Evolutionary conservation across 129 eudicot species (phyloP).

Genomic region (Chrysanthemum seticuspe): DNA sequence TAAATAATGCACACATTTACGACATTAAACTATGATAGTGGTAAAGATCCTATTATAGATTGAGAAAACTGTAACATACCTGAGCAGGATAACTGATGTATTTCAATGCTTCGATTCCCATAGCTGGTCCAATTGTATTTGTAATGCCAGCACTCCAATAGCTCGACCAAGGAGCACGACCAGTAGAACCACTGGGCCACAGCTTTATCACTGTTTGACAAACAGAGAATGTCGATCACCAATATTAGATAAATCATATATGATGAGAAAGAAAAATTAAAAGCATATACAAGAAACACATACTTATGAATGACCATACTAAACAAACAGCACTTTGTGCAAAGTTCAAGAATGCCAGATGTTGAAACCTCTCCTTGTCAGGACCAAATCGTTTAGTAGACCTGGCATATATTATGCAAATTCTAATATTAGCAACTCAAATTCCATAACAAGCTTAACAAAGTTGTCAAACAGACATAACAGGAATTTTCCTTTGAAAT

Average conservation of each 20-base stretch:
- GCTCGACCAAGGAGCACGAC: slow-evolving; percentile 99
- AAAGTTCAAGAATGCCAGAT: slow-evolving; percentile 81
- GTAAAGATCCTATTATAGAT: slow-evolving; percentile 4
- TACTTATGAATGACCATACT: slow-evolving; percentile 92
- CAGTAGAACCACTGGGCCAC: slow-evolving; percentile 66
- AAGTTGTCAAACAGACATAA: background rate
- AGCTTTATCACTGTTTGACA: slow-evolving; percentile 64
- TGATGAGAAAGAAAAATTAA: background rate
- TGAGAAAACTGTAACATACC: slow-evolving; percentile 34
- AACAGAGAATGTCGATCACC: slow-evolving; percentile 18
- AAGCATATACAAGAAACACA: slow-evolving; percentile 25
- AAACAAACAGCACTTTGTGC: slow-evolving; percentile 93
- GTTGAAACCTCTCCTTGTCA: slow-evolving; percentile 87
- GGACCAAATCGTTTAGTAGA: slow-evolving; percentile 92
- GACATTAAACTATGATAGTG: background rate
- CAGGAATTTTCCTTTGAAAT: too few species aligned
- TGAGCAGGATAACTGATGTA: slow-evolving; percentile 98
- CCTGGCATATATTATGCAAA: slow-evolving; percentile 35
- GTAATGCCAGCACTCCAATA: slow-evolving; percentile 99
- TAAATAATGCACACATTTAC: background rate
- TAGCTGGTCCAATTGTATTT: slow-evolving; percentile 95
- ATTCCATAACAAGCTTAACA: slow-evolving; percentile 8
- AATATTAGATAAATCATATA: background rate
- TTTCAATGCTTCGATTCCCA: slow-evolving; percentile 96
- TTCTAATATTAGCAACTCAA: background rate